Evolutionary conservation across 2,329 filamentous ascomycete genomes (phyloP).

Genomic region (Byssothecium circinans): DNA sequence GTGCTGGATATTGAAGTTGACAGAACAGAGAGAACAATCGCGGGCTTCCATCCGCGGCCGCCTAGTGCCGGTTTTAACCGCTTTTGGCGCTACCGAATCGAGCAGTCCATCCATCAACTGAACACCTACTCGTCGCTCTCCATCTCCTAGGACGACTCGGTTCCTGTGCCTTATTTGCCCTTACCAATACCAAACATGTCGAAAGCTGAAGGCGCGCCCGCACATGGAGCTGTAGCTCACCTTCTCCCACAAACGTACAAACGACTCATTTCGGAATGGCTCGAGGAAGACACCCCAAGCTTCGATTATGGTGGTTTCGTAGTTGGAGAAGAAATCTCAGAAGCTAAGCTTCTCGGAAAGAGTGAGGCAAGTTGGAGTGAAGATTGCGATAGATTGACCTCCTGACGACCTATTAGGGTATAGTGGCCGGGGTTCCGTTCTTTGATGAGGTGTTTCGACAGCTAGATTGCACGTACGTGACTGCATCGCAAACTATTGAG

Average conservation of each 20-base stretch:
- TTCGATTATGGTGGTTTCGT: conserved; percentile 98
- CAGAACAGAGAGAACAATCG: neutral
- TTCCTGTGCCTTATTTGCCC: neutral
- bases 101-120: conserved; percentile 1
- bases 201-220: conserved; percentile 54
- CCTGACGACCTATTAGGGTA: too few relatives aligned
- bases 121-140: neutral
- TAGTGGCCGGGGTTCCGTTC: conserved; percentile 91
- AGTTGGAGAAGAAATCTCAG: conserved; percentile 67
- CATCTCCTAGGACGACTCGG: neutral
- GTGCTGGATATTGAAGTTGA: neutral
- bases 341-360: conserved; percentile 60
- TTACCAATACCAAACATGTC: neutral
- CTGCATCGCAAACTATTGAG: neutral
- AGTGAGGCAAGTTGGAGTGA: conserved; percentile 55
- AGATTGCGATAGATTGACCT: too few relatives aligned
- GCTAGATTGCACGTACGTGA: conserved; percentile 72
- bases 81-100: conserved; percentile 3
- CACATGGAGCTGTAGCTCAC: conserved; percentile 64
- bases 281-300: conserved; percentile 92
- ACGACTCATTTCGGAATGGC: conserved; percentile 76
- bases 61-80: conserved; percentile 20
- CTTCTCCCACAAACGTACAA: conserved; percentile 87
- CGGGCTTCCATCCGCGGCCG: conserved; percentile 17
- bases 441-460: conserved; percentile 92